A percentile compares a stretch with the other conserved stretches of the same genome.
Conservation (phyloP, 2,329 filamentous ascomycete species). For the Colletotrichum navitas region DNA sequence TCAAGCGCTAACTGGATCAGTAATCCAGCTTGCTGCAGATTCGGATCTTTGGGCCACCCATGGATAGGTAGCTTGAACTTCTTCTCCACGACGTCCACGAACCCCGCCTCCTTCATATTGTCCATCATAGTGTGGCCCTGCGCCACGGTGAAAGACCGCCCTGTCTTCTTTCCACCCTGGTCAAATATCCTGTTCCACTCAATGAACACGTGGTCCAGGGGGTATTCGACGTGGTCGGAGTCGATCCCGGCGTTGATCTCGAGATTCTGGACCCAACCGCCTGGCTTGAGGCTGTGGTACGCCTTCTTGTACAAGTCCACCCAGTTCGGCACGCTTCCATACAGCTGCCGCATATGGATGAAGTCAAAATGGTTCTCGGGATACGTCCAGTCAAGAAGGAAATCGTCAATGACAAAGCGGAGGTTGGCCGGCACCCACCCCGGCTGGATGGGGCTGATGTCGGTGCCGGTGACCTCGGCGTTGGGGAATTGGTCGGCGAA, state of each 20-base stretch:
- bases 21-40: constrained; percentile 36
- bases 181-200: constrained; percentile 46
- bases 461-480: constrained; percentile 62
- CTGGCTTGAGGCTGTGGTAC: constrained; percentile 65
- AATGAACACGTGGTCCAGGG: constrained; percentile 46
- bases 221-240: constrained; percentile 46
- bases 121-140: constrained; percentile 43
- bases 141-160: constrained; percentile 44
- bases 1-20: constrained; percentile 46
- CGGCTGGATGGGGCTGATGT: constrained; percentile 69
- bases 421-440: constrained; percentile 69
- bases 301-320: constrained; percentile 61
- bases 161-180: constrained; percentile 45
- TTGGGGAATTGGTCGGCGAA: constrained; percentile 58
- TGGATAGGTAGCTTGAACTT: constrained; percentile 43
- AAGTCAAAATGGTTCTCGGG: constrained; percentile 66
- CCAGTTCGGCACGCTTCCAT: constrained; percentile 68
- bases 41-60: constrained; percentile 42
- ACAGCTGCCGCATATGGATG: constrained; percentile 68
- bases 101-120: constrained; percentile 46
- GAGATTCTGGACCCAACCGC: constrained; percentile 54
- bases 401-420: constrained; percentile 71
- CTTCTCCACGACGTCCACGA: constrained; percentile 42
- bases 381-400: constrained; percentile 61
- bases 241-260: constrained; percentile 44